Evolutionary conservation across 1,284 basidiomycete genomes (phyloP).

Genomic region (Trichosporon sp.): DNA sequence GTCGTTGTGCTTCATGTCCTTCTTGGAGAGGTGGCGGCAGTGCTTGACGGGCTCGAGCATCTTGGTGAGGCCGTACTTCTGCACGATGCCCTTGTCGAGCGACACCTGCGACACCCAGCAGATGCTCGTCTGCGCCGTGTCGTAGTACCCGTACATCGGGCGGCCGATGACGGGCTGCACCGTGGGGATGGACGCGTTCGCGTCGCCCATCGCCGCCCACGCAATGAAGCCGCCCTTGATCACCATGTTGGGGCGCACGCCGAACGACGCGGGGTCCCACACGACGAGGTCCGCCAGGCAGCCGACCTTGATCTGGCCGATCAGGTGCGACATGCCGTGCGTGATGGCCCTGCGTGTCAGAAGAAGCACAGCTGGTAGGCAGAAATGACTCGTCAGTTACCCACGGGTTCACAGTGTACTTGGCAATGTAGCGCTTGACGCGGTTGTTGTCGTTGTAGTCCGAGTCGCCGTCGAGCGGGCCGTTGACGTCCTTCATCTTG

Average conservation of each 20-base stretch:
- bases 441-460: constrained; percentile 75
- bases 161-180: constrained; percentile 81
- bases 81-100: constrained; percentile 57
- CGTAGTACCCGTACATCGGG: constrained; percentile 82
- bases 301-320: constrained; percentile 79
- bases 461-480: constrained; percentile 67
- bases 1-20: constrained; percentile 91
- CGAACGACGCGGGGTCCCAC: constrained; percentile 92
- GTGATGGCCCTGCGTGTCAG: constrained; percentile 70
- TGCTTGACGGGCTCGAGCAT: constrained; percentile 67
- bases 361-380: neutral
- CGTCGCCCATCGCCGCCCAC: constrained; percentile 89
- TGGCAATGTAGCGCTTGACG: constrained; percentile 94
- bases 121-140: constrained; percentile 75
- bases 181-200: constrained; percentile 87
- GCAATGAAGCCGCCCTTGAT: constrained; percentile 92
- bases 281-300: constrained; percentile 89
- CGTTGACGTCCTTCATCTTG: constrained; percentile 80
- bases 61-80: constrained; percentile 73
- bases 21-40: constrained; percentile 73
- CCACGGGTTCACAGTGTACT: constrained; percentile 97
- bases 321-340: constrained; percentile 82
- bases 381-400: constrained; percentile 51
- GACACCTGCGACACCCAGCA: constrained; percentile 79
- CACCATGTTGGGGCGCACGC: constrained; percentile 83